Percentiles rank a stretch among this genome's conserved stretches.
Evolutionary conservation across 331 rosid species (phyloP).

Genomic region (Telfairia occidentalis): DNA sequence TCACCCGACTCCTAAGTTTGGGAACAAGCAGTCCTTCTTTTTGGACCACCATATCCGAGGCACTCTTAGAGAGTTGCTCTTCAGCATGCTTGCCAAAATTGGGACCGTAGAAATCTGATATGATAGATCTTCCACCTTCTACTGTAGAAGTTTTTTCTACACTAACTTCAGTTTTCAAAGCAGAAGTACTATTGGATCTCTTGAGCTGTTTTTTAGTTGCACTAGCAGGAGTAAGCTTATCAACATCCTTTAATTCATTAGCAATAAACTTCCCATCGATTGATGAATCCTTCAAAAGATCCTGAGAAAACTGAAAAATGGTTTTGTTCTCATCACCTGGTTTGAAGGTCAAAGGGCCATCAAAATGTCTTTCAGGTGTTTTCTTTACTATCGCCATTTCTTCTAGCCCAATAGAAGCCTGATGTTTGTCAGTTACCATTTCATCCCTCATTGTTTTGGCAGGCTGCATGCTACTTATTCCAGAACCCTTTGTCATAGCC

Average conservation of each 20-base stretch:
- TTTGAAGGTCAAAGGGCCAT: constrained; percentile 18
- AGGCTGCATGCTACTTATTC: constrained; percentile 21
- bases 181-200: constrained; percentile 72
- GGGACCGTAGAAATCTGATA: constrained; percentile 65
- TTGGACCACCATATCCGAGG: constrained; percentile 44
- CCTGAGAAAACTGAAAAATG: constrained; percentile 23
- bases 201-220: constrained; percentile 35
- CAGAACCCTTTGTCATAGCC: constrained; percentile 28
- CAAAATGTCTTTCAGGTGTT: constrained; percentile 20
- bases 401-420: constrained; percentile 26
- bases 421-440: constrained; percentile 26
- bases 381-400: constrained; percentile 24
- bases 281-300: constrained; percentile 22
- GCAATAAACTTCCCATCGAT: constrained; percentile 22
- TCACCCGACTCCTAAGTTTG: constrained; percentile 85
- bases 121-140: constrained; percentile 39
- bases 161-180: constrained; percentile 36
- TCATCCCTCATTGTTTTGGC: constrained; percentile 29
- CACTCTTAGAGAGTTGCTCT: constrained; percentile 34
- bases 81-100: constrained; percentile 41
- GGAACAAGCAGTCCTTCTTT: constrained; percentile 54
- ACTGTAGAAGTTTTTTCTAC: constrained; percentile 14
- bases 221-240: constrained; percentile 22
- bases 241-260: constrained; percentile 29
- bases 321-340: constrained; percentile 27